phyloP scores from a whole-genome alignment of 1,284 basidiomycete genomes.

The Sanghuangporus weigelae region DNA sequence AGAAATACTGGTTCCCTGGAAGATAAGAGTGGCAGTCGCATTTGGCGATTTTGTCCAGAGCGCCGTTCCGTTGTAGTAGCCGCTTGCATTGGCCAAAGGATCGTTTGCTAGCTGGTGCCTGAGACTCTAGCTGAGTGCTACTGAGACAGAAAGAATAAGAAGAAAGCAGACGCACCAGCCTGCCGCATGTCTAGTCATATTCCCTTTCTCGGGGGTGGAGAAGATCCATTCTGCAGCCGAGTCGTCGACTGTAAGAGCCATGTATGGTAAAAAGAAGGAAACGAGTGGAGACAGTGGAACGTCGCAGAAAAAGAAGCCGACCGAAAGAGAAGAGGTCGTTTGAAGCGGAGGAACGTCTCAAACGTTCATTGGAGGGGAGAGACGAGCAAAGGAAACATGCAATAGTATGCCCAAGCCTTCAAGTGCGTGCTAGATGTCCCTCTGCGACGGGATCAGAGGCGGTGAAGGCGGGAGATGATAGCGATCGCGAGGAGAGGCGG shows the following conservation, averaged over 20 bases:
- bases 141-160: not conserved
- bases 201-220: not conserved
- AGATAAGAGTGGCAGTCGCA: conserved; percentile 7
- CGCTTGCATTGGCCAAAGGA: not conserved
- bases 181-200: not conserved
- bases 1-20: conserved; percentile 6
- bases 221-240: conserved; percentile 7
- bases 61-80: not conserved
- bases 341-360: not conserved
- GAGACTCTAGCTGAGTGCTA: not conserved
- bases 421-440: not conserved
- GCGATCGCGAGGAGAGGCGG: not conserved
- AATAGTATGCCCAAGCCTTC: not conserved
- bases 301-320: not conserved
- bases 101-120: conserved; percentile 9
- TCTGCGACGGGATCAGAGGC: not conserved
- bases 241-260: conserved; percentile 7
- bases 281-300: not conserved
- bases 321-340: not conserved
- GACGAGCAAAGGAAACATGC: not conserved
- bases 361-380: not conserved
- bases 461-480: not conserved
- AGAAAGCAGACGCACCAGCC: conserved; percentile 1
- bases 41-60: conserved; percentile 8
- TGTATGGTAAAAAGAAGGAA: not conserved